Percentiles rank a stretch among this genome's conserved stretches.
phyloP scores from a whole-genome alignment of 2,329 filamentous ascomycete species.

The Metarhizium brunneum region DNA sequence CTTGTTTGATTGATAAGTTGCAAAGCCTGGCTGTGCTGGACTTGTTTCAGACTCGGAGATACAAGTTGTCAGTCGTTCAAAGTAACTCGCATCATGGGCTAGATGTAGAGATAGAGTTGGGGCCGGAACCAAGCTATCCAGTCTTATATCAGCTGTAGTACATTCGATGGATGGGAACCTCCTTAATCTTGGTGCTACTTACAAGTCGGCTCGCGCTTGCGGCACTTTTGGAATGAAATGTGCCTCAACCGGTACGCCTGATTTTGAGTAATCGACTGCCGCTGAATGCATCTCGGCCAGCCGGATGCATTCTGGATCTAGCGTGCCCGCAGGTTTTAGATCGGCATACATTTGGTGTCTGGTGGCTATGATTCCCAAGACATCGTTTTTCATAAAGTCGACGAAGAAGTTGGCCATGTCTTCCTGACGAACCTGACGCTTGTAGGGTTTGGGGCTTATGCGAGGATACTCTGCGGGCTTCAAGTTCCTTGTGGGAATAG shows the following conservation, averaged over 20 bases:
- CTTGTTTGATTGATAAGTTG: conserved; percentile 60
- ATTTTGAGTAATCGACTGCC: conserved; percentile 70
- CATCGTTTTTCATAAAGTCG: conserved; percentile 62
- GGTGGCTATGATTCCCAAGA: conserved; percentile 55
- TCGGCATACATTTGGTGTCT: conserved; percentile 58
- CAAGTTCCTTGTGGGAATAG: conserved; percentile 34
- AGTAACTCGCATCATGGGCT: not conserved
- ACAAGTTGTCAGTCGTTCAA: conserved; percentile 33
- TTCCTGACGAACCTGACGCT: conserved; percentile 43
- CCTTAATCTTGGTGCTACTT: conserved; percentile 16
- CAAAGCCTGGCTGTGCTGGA: conserved; percentile 27
- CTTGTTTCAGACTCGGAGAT: conserved; percentile 36
- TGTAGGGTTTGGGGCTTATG: conserved; percentile 46
- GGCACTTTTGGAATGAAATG: conserved; percentile 29
- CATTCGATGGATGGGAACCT: no score
- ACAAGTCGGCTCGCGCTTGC: conserved; percentile 46
- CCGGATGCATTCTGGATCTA: conserved; percentile 37
- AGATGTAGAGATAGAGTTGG: no score
- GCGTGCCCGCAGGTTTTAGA: conserved; percentile 39
- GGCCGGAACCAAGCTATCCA: no score
- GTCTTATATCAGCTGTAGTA: no score
- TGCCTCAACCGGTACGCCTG: conserved; percentile 50
- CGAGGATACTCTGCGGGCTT: conserved; percentile 62
- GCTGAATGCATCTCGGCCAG: conserved; percentile 59
- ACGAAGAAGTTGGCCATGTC: conserved; percentile 79